Conservation (phyloP, 805 yeast species). For the Wickerhamomyces canadensis region DNA sequence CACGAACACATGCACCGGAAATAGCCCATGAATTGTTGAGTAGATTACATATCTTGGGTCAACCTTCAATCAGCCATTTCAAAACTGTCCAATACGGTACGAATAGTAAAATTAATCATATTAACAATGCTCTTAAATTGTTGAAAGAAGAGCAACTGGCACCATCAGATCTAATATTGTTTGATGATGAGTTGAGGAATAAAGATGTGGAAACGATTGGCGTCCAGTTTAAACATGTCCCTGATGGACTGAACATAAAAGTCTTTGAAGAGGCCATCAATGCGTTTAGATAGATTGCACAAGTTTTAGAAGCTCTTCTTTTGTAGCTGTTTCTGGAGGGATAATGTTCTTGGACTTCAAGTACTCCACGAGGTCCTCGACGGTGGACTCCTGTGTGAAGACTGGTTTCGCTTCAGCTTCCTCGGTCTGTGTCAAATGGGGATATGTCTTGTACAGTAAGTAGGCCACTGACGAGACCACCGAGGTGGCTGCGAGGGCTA, state of each 20-base stretch:
- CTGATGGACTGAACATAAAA: constrained; percentile 34
- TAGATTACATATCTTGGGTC: constrained; percentile 45
- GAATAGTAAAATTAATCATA: constrained; percentile 49
- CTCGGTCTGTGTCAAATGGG: too few species aligned
- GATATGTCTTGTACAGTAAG: too few species aligned
- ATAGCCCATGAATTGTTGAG: constrained; percentile 62
- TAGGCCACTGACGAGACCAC: too few species aligned
- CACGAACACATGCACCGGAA: constrained; percentile 75
- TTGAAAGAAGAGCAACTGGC: constrained; percentile 44
- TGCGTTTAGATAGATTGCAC: background rate
- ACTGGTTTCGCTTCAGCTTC: too few species aligned
- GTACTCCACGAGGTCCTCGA: background rate
- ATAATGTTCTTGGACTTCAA: background rate
- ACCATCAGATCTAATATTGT: constrained; percentile 41
- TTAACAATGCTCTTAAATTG: constrained; percentile 51
- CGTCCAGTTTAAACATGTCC: constrained; percentile 62
- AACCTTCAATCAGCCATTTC: constrained; percentile 47
- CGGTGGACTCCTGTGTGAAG: background rate
- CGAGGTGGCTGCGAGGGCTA: too few species aligned
- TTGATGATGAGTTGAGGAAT: constrained; percentile 78
- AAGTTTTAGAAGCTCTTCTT: background rate
- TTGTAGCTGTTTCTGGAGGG: background rate
- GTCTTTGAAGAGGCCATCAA: background rate
- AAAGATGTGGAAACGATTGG: constrained; percentile 68
- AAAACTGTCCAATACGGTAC: constrained; percentile 67